Evolutionary conservation across 1,284 basidiomycete genomes (phyloP), one percentile per base, ranked within the genome.

Genomic region (Volvariella volvacea): DNA sequence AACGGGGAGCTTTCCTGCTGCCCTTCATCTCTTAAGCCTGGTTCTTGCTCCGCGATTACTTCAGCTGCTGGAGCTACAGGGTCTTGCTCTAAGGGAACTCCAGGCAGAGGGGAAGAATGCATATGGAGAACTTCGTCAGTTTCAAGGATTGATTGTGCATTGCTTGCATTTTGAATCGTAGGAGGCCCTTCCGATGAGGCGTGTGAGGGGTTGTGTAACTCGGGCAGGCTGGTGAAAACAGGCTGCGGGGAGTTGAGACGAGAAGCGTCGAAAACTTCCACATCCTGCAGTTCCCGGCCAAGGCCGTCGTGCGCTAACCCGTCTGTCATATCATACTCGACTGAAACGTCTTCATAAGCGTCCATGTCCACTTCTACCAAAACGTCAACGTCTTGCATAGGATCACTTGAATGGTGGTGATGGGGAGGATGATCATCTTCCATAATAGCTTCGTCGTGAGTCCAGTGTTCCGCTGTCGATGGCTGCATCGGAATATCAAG

Each of bases 351-450:
- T 20, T 73, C 64, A 52, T 77, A 75, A 37, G 66, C 62, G 45
- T 82, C 81, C 81, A 88, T 86, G 49, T 88, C 85, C 42, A 88
- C 71, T 56, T 87, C 85, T 41, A 83, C 68, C 39, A 67, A 70
- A 37, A 65, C 56, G 41, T 71, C 67, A n/a, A n/a, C n/a, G 43
- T 62, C 59, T 34, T 58, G 63, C 47, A 65, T 60, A 38, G 56
- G 54, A 43, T 44, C 52, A 51, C 50, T 52, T 43, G 46, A 37
- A 46, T 46, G 43, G 51, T 51, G 47, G 37, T 28, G 39, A 38
- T 30, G 45, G 32, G 20, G 47, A 47, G 33, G 48, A 47, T 59
- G 62, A 54, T 82, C 81, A 49, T 83, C 81, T 52, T 80, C 76
- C 82, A 86, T 86, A 46, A 68, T 61, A 3, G 73, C 67, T 60